Evolutionary conservation across 2,329 filamentous ascomycete genomes (phyloP), one percentile per base, ranked within the genome.

Genomic region (Grosmannia huntii): DNA sequence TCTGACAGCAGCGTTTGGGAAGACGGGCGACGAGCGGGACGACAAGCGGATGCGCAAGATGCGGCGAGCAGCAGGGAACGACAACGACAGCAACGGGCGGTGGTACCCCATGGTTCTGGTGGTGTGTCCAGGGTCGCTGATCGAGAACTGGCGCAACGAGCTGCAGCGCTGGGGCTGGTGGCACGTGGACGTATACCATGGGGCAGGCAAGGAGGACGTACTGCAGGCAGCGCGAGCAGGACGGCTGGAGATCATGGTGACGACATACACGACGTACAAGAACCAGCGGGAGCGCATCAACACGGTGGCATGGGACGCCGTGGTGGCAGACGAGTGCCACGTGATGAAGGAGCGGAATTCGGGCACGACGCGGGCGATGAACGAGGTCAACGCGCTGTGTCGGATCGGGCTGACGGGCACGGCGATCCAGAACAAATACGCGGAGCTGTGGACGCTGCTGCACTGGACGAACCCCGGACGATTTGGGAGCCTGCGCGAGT

Each of bases 391-490:
- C 65, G 84, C 91, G 0, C 79, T 97, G 2, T 97, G 94, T 67
- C 83, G 94, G 38, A 91, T 99, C 61, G 94, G 94, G 0, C 76
- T 99, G 10, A 97, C 91, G 0, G 94, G 94, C 2, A 99, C 94
- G 0, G 92, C 92, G 0, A 96, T 99, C 51, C 94, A 99, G 68
- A 99, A 99, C 70, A 94, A 89, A 64, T 99, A 99, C 68, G 90
- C 96, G 68, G 94, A 99, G 69, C 78, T 99, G 0, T 99, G 92
- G 92, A 95, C 90, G 0, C 76, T 99, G 0, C 76, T 99, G 3
- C 95, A 99, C 68, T 99, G 94, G 94, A 91, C 90, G 0, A 94
- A 95, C 64, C 94, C 94, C 0, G 92, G 90, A 0, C 72, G 78
- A 53, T 80, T 85, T 57, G 81, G 81, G 19, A 76, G 76, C 0